phyloP scores from a whole-genome alignment of 352 stramenopile genomes.

The Phytophthora aleatoria region DNA sequence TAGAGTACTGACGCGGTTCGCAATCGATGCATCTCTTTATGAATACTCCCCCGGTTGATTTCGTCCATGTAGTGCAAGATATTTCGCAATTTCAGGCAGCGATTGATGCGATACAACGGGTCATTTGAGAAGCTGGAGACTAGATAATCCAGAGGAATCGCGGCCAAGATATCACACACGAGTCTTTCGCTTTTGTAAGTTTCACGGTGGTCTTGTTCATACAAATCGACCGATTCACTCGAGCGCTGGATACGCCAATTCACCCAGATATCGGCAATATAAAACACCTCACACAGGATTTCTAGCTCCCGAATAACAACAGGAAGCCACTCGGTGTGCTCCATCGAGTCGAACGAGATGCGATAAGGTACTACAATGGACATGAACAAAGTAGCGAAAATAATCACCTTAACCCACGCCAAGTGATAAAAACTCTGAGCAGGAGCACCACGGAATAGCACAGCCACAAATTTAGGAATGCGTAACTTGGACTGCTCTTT shows the following conservation, averaged over 20 bases:
- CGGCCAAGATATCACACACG: slow-evolving; percentile 45
- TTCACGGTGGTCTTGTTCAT: slow-evolving; percentile 50
- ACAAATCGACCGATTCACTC: slow-evolving; percentile 56
- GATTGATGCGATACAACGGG: slow-evolving; percentile 50
- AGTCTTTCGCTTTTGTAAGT: slow-evolving; percentile 54
- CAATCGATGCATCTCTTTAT: slow-evolving; percentile 67
- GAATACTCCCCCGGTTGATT: slow-evolving; percentile 62
- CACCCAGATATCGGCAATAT: slow-evolving; percentile 63
- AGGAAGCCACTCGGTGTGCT: slow-evolving; percentile 30
- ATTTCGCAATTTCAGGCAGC: slow-evolving; percentile 54
- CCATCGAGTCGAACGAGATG: slow-evolving; percentile 52
- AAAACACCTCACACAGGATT: slow-evolving; percentile 52
- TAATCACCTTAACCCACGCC: slow-evolving; percentile 52
- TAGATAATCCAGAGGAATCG: slow-evolving; percentile 53
- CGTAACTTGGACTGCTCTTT: not conserved
- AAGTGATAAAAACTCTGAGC: slow-evolving; percentile 58
- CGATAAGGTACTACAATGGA: slow-evolving; percentile 57
- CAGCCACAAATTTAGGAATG: slow-evolving; percentile 15
- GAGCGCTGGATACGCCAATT: slow-evolving; percentile 49
- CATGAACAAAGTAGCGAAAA: slow-evolving; percentile 45
- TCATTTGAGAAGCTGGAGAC: slow-evolving; percentile 36
- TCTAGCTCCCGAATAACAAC: slow-evolving; percentile 41
- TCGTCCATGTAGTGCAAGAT: slow-evolving; percentile 65
- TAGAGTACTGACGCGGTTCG: slow-evolving; percentile 51
- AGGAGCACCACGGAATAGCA: slow-evolving; percentile 35